These are phyloP conservation scores for Ophiostoma sp. DNA, from an alignment of 2,329 filamentous ascomycete species.

Conservation along the genomic window DNA sequence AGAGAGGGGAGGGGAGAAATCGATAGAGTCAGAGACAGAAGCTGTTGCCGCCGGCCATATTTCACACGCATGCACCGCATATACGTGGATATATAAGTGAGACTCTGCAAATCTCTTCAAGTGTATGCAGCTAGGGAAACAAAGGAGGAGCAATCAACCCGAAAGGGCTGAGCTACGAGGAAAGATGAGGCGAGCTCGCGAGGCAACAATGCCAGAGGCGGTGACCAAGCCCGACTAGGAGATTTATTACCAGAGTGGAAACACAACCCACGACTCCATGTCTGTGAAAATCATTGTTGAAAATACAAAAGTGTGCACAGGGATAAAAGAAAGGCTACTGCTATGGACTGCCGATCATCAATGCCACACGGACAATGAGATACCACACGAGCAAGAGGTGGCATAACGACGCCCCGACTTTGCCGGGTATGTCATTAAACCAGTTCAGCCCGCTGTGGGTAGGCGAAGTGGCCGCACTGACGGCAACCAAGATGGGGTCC, in stretches of 20 bases:
- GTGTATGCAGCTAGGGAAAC: constrained; percentile 1
- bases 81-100: background rate
- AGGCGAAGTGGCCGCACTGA: constrained; percentile 4
- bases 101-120: constrained; percentile 5
- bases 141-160: background rate
- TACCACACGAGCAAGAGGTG: background rate
- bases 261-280: background rate
- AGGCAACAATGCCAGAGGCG: background rate
- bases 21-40: background rate
- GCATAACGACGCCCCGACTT: background rate
- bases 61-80: constrained; percentile 6
- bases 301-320: background rate
- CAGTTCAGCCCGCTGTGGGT: background rate
- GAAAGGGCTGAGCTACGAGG: background rate
- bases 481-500: background rate
- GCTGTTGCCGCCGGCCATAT: background rate
- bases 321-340: background rate
- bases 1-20: background rate
- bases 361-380: background rate
- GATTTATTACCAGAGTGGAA: background rate
- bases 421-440: background rate
- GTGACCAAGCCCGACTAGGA: background rate
- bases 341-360: background rate
- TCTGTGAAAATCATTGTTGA: background rate
- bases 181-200: background rate